A percentile compares a stretch with the other conserved stretches of the same genome.
phyloP scores from a whole-genome alignment of 768 basidiomycete genomes.

The Suillus tomentosus region DNA sequence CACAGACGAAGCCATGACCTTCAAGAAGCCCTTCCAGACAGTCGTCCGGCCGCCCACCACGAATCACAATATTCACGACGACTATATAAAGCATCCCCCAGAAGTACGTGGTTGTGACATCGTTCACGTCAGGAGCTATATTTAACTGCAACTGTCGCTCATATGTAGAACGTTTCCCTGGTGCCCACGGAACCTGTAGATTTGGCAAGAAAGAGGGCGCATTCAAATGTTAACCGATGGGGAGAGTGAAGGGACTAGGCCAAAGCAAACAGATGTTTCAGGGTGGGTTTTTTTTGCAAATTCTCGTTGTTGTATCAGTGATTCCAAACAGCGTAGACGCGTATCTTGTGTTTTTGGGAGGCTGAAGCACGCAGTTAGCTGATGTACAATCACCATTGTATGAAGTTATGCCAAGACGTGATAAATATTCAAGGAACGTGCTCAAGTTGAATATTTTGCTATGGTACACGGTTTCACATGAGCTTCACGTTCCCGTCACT shows the following conservation, averaged over 20 bases:
- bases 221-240: slow-evolving; percentile 13
- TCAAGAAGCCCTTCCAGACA: slow-evolving; percentile 33
- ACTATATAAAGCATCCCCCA: slow-evolving; percentile 34
- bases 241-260: slow-evolving; percentile 19
- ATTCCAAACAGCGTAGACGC: not conserved
- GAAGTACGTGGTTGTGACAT: slow-evolving; percentile 20
- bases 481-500: slow-evolving; percentile 35
- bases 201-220: slow-evolving; percentile 28
- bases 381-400: too few relatives aligned
- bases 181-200: slow-evolving; percentile 11
- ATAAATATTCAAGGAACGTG: slow-evolving; percentile 22
- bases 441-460: slow-evolving; percentile 7
- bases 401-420: slow-evolving; percentile 2
- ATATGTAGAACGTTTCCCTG: slow-evolving; percentile 21
- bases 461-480: slow-evolving; percentile 27
- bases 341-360: not conserved
- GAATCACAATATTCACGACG: slow-evolving; percentile 37
- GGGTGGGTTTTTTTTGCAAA: slow-evolving; percentile 20
- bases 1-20: slow-evolving; percentile 21
- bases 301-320: slow-evolving; percentile 24
- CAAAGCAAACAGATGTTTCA: slow-evolving; percentile 21
- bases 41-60: slow-evolving; percentile 27
- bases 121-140: not conserved
- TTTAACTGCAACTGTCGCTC: not conserved
- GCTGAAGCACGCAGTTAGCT: not conserved